Percentiles rank a stretch among this genome's conserved stretches.
phyloP scores from a whole-genome alignment of 805 yeast genomes.

The Yarrowia yakushimensis region DNA sequence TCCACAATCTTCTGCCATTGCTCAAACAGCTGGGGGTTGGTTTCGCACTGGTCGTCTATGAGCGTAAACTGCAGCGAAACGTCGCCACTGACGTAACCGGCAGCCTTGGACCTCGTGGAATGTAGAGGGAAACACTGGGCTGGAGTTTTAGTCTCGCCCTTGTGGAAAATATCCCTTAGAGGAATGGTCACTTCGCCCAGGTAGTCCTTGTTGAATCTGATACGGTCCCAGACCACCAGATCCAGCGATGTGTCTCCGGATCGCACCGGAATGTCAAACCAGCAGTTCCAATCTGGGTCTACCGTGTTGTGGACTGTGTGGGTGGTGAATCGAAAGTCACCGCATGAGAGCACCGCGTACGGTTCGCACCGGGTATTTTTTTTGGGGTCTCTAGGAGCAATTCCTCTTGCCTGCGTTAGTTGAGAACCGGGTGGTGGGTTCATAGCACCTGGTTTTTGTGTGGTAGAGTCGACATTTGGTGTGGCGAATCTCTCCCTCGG shows the following conservation, averaged over 20 bases:
- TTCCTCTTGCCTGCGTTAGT: constrained; percentile 25
- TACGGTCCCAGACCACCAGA: constrained; percentile 26
- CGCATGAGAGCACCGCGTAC: constrained; percentile 33
- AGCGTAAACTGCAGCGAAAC: constrained; percentile 6
- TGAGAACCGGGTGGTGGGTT: too few species aligned
- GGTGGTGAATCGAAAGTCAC: constrained; percentile 40
- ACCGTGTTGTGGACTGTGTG: constrained; percentile 65
- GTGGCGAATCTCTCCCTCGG: too few species aligned
- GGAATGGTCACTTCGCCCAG: constrained; percentile 17
- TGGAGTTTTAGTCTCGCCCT: background rate
- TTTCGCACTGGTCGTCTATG: background rate
- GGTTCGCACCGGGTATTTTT: background rate
- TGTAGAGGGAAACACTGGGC: constrained; percentile 1
- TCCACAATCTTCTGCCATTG: background rate
- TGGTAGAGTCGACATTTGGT: too few species aligned
- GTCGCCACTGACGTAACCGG: constrained; percentile 5
- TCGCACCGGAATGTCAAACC: constrained; percentile 47
- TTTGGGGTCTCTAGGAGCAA: constrained; percentile 17
- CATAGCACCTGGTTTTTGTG: too few species aligned
- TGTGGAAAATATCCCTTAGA: constrained; percentile 8
- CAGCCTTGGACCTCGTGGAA: background rate
- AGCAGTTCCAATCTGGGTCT: constrained; percentile 76
- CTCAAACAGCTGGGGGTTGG: background rate
- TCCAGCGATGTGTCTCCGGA: constrained; percentile 35
- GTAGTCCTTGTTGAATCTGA: constrained; percentile 23